phyloP scores from a whole-genome alignment of 306 rosid species.

The Morella rubra region DNA sequence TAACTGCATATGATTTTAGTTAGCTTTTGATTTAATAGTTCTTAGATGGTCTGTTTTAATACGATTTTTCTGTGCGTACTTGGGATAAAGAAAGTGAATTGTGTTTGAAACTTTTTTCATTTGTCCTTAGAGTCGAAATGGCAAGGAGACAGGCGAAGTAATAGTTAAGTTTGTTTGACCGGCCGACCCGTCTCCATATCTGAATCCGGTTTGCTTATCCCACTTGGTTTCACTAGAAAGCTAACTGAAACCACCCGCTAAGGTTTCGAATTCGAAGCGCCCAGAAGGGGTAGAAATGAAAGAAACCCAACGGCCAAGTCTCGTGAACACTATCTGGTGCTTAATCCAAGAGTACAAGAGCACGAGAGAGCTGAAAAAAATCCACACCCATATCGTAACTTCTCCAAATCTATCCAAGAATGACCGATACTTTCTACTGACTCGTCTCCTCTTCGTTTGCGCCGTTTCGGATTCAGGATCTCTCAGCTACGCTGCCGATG shows the following conservation, averaged over 20 bases:
- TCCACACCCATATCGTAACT: conserved; percentile 61
- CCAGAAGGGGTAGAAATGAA: conserved; percentile 6
- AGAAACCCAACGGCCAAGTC: conserved; percentile 29
- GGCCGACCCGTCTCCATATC: neutral
- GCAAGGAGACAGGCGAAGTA: no score
- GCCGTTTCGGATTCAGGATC: conserved; percentile 61
- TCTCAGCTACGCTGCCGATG: conserved; percentile 49
- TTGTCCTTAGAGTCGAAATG: no score
- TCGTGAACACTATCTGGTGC: conserved; percentile 38
- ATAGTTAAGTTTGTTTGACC: no score
- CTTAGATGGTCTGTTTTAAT: no score
- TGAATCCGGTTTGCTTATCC: neutral
- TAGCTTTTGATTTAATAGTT: no score
- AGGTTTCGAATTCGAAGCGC: conserved; percentile 3
- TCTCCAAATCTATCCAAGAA: conserved; percentile 35
- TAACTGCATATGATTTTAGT: no score
- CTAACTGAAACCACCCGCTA: no score
- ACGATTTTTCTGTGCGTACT: no score
- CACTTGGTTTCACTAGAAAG: no score
- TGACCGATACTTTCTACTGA: conserved; percentile 46
- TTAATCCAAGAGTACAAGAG: conserved; percentile 55
- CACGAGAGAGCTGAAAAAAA: conserved; percentile 57
- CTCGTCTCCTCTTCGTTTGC: conserved; percentile 67
- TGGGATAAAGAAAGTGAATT: no score
- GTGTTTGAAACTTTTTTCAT: no score